Percentiles rank a stretch among this genome's conserved stretches.
These are phyloP conservation scores for Mycena indigotica DNA, from an alignment of 768 basidiomycete genomes.

Conservation along the genomic window DNA sequence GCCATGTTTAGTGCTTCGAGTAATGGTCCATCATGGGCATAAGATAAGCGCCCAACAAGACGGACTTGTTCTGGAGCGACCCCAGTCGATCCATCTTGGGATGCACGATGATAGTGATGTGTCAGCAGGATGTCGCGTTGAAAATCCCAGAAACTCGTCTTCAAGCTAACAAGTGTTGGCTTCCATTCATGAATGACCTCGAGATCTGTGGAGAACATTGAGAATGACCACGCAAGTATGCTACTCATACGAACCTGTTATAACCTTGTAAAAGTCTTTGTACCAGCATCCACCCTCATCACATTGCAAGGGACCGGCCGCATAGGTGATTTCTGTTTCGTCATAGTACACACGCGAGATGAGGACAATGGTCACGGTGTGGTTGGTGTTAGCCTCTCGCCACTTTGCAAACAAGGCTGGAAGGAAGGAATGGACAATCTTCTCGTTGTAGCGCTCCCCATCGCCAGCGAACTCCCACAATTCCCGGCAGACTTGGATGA, in stretches of 20 bases:
- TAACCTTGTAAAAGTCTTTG: constrained; percentile 96
- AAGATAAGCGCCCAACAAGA: constrained; percentile 76
- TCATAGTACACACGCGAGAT: constrained; percentile 93
- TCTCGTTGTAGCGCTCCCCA: constrained; percentile 94
- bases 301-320: constrained; percentile 75
- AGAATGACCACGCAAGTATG: no score
- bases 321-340: constrained; percentile 73
- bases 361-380: constrained; percentile 91
- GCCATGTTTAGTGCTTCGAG: constrained; percentile 93
- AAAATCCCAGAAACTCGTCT: constrained; percentile 87
- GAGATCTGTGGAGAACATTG: no score
- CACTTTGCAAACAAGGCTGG: constrained; percentile 86
- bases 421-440: constrained; percentile 96
- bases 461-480: constrained; percentile 97
- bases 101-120: constrained; percentile 82
- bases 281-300: constrained; percentile 82
- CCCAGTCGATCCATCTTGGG: constrained; percentile 48
- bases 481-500: constrained; percentile 95
- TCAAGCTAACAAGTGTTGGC: constrained; percentile 80
- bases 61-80: constrained; percentile 56
- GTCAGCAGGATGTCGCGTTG: constrained; percentile 89
- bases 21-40: constrained; percentile 93
- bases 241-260: no score
- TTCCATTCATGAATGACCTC: constrained; percentile 90
- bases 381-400: constrained; percentile 83